Evolutionary conservation across 768 basidiomycete genomes (phyloP).

Genomic region (Kwoniella sp.): DNA sequence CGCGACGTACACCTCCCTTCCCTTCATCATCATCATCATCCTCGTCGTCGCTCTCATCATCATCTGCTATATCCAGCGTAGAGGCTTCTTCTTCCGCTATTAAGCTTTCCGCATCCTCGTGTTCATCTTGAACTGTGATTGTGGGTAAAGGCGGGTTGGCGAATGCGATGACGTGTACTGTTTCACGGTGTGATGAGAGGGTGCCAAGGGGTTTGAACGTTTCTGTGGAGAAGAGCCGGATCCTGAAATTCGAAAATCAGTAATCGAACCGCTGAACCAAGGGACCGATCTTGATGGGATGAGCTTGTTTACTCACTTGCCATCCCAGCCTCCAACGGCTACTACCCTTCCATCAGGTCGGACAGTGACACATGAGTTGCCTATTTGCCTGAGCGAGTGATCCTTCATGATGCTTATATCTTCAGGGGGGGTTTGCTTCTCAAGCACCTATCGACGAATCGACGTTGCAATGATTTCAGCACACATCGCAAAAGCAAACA

Average conservation of each 20-base stretch:
- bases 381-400: constrained; percentile 72
- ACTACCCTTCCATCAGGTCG: constrained; percentile 75
- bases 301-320: constrained; percentile 63
- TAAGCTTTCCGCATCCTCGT: constrained; percentile 8
- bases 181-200: constrained; percentile 76
- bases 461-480: too few relatives aligned
- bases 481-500: too few relatives aligned
- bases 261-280: too few relatives aligned
- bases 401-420: constrained; percentile 54
- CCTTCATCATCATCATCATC: constrained; percentile 61
- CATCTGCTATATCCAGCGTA: constrained; percentile 59
- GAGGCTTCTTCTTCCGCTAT: constrained; percentile 33
- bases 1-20: constrained; percentile 50
- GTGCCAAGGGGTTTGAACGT: constrained; percentile 81
- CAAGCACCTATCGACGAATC: neutral
- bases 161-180: constrained; percentile 75
- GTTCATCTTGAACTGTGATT: neutral
- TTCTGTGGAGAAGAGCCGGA: constrained; percentile 79
- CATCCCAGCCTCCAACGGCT: constrained; percentile 93
- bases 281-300: neutral
- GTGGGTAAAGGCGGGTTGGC: constrained; percentile 53
- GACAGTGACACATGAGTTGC: constrained; percentile 75
- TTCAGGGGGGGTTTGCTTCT: constrained; percentile 18
- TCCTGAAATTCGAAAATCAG: constrained; percentile 63
- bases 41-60: constrained; percentile 63